Evolutionary conservation across 2,329 filamentous ascomycete species (phyloP).

Genomic region (Fusarium coffeatum): DNA sequence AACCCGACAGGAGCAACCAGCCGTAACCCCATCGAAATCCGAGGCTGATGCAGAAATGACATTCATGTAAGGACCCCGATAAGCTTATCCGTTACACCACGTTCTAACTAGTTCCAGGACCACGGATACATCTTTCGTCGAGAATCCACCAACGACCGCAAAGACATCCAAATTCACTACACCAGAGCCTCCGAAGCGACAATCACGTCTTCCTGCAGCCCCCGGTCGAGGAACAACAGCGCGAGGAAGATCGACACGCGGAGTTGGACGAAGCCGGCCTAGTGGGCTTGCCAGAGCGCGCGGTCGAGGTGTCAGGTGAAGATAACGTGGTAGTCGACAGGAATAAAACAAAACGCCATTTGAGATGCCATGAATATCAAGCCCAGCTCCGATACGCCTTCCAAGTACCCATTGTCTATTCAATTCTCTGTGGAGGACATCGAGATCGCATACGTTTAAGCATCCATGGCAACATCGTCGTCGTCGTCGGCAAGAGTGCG

Average conservation of each 20-base stretch:
- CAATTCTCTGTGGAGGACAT: constrained; percentile 8
- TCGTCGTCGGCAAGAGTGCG: constrained; percentile 27
- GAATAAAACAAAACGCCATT: constrained; percentile 33
- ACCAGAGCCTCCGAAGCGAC: constrained; percentile 51
- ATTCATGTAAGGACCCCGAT: constrained; percentile 73
- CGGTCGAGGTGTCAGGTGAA: constrained; percentile 60
- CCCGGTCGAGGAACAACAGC: constrained; percentile 53
- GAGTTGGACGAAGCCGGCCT: constrained; percentile 51
- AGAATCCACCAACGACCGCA: constrained; percentile 75
- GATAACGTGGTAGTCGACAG: constrained; percentile 3
- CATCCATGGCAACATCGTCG: constrained; percentile 52
- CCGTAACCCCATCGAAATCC: constrained; percentile 38
- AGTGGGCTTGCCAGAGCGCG: constrained; percentile 61
- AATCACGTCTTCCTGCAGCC: constrained; percentile 61
- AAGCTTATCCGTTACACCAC: not conserved
- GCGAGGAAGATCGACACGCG: constrained; percentile 47
- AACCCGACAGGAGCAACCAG: constrained; percentile 63
- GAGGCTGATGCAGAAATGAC: constrained; percentile 77
- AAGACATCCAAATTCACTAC: constrained; percentile 62
- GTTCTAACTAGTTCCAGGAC: constrained; percentile 67
- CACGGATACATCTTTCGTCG: constrained; percentile 90
- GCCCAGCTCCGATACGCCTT: constrained; percentile 14
- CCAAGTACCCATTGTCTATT: not conserved
- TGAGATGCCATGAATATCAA: constrained; percentile 26
- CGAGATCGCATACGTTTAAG: constrained; percentile 37